Evolutionary conservation across 2,329 filamentous ascomycete genomes (phyloP), one percentile per base, ranked within the genome.

Genomic region (Neofusicoccum umdonicola): DNA sequence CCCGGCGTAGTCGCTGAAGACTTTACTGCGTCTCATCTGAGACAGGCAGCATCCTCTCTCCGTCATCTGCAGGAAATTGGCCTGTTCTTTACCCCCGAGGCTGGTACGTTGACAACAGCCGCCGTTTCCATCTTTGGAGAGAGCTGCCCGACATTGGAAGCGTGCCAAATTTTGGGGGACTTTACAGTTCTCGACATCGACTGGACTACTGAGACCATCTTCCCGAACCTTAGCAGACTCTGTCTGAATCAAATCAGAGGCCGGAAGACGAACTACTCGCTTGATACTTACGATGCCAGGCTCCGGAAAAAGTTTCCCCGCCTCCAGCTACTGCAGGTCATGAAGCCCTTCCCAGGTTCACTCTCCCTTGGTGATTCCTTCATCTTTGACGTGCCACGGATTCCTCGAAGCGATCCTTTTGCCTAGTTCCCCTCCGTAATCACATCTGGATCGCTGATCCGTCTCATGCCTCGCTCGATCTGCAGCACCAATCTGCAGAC

Each of bases 381-480:
- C 9, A 22, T 58, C 22, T 58, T 34, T n/a, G 27, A 58, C 9
- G 39, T 58, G 12, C 54, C 54, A 7, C 39, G 17, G 19, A 12
- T 13, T n/a, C 54, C 54, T 41, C 54, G 54, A 5, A 58, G 54
- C 39, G 27, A 58, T 27, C 54, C 54, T 19, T 58, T 19, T 34
- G 41, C 39, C 27, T 58, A 31, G 27, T 7, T 31, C 1, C 27
- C 27, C 27, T 31, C 27, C 27, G 27, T 7, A 37, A 58, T 12
- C 19, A 42, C 19, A 22, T 37, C 17, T 9, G 13, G 9, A 6
- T 9, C 15, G 34, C 47, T 12, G 35, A 19, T 35, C 13, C 47
- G 62, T 64, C 62, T 64, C 44, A 19, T 64, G 62, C 62, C 62
- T 64, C 52, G 62, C 62, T 64, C 62, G 62, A 45, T 52, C 62